These are phyloP conservation scores for Fusarium denticulatum DNA, from an alignment of 2,329 filamentous ascomycete species.

Conservation along the genomic window DNA sequence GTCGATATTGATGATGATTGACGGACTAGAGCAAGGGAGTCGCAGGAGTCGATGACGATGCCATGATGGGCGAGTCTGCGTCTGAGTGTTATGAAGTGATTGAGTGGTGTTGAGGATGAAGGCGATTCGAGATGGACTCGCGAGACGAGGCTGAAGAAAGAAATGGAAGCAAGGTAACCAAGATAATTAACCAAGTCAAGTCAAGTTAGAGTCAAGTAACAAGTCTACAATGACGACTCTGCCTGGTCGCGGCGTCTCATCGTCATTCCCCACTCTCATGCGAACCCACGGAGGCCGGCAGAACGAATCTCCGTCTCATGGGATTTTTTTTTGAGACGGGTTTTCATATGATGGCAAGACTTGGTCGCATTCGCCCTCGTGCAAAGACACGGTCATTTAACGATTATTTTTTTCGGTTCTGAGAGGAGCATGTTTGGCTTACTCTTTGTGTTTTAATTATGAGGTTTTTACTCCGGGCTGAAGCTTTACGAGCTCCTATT, in stretches of 20 bases:
- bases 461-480: slow-evolving; percentile 44
- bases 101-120: not conserved
- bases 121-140: not conserved
- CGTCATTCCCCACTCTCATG: slow-evolving; percentile 40
- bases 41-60: slow-evolving; percentile 73
- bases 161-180: not conserved
- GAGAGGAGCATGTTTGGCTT: slow-evolving; percentile 30
- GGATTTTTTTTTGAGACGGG: slow-evolving; percentile 39
- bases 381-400: slow-evolving; percentile 1
- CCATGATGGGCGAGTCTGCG: slow-evolving; percentile 59
- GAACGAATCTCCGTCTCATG: slow-evolving; percentile 35
- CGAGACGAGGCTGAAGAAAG: not conserved
- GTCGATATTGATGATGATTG: not conserved
- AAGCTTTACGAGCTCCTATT: slow-evolving; percentile 38
- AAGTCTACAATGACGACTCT: slow-evolving; percentile 38
- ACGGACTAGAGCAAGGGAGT: slow-evolving; percentile 80
- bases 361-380: not conserved
- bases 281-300: slow-evolving; percentile 13
- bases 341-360: slow-evolving; percentile 29
- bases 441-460: slow-evolving; percentile 37
- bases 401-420: not conserved
- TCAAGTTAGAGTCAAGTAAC: not conserved
- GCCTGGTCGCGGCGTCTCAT: slow-evolving; percentile 17
- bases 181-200: not conserved
- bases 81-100: not conserved